Base-by-base conservation (phyloP, 495 filamentous ascomycete species). In the Daldinia caldariorum region DNA sequence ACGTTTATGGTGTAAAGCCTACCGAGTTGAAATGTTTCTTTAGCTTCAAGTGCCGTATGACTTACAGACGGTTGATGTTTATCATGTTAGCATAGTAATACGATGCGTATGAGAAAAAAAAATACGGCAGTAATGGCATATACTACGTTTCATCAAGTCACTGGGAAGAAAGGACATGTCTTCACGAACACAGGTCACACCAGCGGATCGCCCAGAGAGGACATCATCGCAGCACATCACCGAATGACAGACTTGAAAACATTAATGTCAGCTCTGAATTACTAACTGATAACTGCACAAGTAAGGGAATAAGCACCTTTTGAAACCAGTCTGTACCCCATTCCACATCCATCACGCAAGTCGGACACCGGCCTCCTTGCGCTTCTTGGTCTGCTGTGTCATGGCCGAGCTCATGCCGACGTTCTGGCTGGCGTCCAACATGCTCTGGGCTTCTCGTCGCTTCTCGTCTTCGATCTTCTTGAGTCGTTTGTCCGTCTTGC, bases 391-490 rank as follows among this genome's bases (percentile, higher is more conserved):
- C 77, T 88, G 86, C 45, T 88, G 86, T 10, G 89, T 91, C 75
- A 90, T 88, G 13, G 92, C 94, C 66, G 86, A 89, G 75, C 88
- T 90, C 88, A 97, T 93, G 31, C 92, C 93, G 29, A 89, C 91
- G 66, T 89, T 89, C 78, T 92, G 89, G 72, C 90, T 93, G 61
- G 88, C 91, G 74, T 96, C 92, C 66, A 97, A 78, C 50, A 89
- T 85, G 73, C 90, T 93, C 85, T 92, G 90, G 0, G 91, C 87
- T 82, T 92, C 89, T 70, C 88, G 86, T 76, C 90, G 90, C 86
- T 94, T 94, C 83, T 97, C 94, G 71, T 94, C 93, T 61, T 94
- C 95, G 80, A 97, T 94, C 88, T 95, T 97, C 89, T 97, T 97
- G 55, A 99, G 80, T 59, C 87, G 84, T 83, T 98, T 98, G 84